Evolutionary conservation across 2,329 filamentous ascomycete species (phyloP), one percentile per base, ranked within the genome.

Genomic region (Xylaria hypoxylon): DNA sequence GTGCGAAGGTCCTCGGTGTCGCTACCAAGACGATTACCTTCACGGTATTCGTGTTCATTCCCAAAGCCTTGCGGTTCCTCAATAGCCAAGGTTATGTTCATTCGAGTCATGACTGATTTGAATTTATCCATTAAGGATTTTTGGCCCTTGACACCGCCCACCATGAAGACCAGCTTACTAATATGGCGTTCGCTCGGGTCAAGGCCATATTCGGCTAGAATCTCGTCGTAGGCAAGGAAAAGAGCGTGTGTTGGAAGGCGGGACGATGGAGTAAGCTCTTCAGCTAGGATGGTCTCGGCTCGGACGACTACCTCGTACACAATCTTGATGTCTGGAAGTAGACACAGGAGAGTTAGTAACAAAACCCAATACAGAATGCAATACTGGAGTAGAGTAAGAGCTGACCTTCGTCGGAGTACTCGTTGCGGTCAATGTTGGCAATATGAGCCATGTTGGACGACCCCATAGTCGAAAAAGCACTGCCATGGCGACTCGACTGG

Each of bases 141-240:
- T 52, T 85, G 79, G 52, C 86, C 85, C 64, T 84, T 84, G 73
- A 88, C 85, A 67, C 89, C 89, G 59, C 92, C 91, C 76, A 97
- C 88, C 73, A 90, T 90, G 77, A 96, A 92, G 62, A 97, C 80
- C 73, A 96, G 89, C 69, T 90, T 88, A 70, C 93, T 89, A 74
- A 94, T 90, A 71, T 91, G 88, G 72, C 89, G 89, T 74, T 94
- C 92, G 71, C 92, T 89, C n/a, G 88, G 85, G 65, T 92, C 86
- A 70, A 93, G 82, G 61, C 89, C 90, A 81, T 92, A 83, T 70
- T 88, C 83, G 5, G 87, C 87, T n/a, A 97, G 86, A 47, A 94
- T 85, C 62, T 87, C 84, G 75, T 96, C 91, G 76, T 96, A 96
- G 33, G 93, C 92, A 59, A 86, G 85, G 79, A 96, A 96, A 19